Percentiles rank a stretch among this genome's conserved stretches.
Conservation (phyloP, 1,139 yeast genomes). For the Pichia norvegensis region DNA sequence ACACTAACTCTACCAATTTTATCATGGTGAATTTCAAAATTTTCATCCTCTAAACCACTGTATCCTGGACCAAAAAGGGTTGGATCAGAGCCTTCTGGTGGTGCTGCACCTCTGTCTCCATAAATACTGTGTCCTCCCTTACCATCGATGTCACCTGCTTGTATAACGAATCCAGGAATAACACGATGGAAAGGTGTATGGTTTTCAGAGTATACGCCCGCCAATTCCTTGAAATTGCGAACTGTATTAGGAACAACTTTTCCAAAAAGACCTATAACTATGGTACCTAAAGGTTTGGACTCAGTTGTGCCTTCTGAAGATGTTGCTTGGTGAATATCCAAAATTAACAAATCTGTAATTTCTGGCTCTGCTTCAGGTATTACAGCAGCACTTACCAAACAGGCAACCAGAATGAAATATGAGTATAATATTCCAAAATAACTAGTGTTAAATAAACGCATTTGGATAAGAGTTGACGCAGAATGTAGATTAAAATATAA, state of each 20-base stretch:
- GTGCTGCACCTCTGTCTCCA: conserved; percentile 46
- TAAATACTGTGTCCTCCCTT: conserved; percentile 72
- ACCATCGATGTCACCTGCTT: conserved; percentile 77
- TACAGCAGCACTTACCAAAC: background rate
- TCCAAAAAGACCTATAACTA: conserved; percentile 66
- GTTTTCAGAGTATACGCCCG: conserved; percentile 49
- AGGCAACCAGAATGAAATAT: too few species aligned
- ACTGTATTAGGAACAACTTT: conserved; percentile 68
- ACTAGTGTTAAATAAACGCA: background rate
- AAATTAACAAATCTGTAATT: conserved; percentile 53
- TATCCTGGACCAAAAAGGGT: conserved; percentile 6
- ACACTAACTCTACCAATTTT: conserved; percentile 64
- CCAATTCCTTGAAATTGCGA: conserved; percentile 59
- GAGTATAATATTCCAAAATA: background rate
- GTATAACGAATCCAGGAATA: conserved; percentile 70
- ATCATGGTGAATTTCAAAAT: conserved; percentile 55
- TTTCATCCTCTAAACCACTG: conserved; percentile 43
- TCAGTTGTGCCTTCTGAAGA: background rate
- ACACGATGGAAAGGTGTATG: conserved; percentile 67
- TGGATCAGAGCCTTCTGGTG: conserved; percentile 3
- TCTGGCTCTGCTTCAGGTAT: conserved; percentile 39
- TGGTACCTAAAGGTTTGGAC: conserved; percentile 44
- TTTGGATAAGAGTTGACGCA: too few species aligned
- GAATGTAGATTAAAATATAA: too few species aligned
- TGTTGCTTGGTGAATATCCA: conserved; percentile 52